Evolutionary conservation across 73 alveolate species (phyloP).

Genomic region (Paramecium biaurelia): DNA sequence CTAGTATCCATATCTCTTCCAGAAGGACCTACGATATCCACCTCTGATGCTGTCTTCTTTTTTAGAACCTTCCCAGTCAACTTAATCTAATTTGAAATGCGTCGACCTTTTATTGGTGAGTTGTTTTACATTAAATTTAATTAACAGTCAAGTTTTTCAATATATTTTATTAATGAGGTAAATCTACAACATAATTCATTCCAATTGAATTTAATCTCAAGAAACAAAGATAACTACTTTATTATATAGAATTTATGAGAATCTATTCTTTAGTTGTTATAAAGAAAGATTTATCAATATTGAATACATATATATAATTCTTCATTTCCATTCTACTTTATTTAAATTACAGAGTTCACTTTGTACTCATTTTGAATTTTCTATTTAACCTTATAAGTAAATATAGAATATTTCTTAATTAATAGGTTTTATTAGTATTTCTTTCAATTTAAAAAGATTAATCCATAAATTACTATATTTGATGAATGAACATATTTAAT

Average conservation of each 20-base stretch:
- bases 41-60: constrained; percentile 36
- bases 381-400: too few species aligned
- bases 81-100: constrained; percentile 1
- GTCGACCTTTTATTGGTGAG: constrained; percentile 39
- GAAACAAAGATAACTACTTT: background rate
- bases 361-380: background rate
- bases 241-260: background rate
- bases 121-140: constrained; percentile 26
- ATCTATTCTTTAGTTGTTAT: background rate
- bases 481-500: background rate
- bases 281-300: background rate
- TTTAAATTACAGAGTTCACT: background rate
- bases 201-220: background rate
- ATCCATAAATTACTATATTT: background rate
- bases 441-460: background rate
- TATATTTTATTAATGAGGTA: background rate
- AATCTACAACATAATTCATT: background rate
- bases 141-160: background rate
- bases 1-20: constrained; percentile 5
- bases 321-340: too few species aligned
- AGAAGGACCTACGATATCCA: background rate
- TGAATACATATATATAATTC: background rate
- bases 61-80: constrained; percentile 37
- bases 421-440: background rate
- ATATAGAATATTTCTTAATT: background rate